Evolutionary conservation across 305 asterid genomes (phyloP).

Genomic region (Rubia peregrina): DNA sequence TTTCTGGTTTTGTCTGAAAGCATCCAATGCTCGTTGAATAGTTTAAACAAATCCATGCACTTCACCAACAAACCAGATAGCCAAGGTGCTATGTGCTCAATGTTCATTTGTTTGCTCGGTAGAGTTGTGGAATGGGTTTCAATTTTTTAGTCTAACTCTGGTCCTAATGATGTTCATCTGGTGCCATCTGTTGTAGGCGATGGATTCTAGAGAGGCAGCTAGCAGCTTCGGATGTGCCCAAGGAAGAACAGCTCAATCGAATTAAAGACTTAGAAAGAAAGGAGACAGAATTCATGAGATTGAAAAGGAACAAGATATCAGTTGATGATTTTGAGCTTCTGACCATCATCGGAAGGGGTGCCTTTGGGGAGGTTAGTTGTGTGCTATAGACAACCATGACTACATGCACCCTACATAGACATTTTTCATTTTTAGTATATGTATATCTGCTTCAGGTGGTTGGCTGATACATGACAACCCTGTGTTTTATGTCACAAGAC

Average conservation of each 20-base stretch:
- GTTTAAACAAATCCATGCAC: neutral
- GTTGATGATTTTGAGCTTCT: slow-evolving; percentile 96
- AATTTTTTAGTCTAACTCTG: no score
- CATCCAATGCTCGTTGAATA: neutral
- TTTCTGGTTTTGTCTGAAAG: neutral
- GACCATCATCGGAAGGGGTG: slow-evolving; percentile 95
- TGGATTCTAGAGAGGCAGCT: slow-evolving; percentile 86
- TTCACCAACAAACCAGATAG: neutral
- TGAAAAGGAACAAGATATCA: slow-evolving; percentile 85
- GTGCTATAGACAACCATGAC: slow-evolving; percentile 2
- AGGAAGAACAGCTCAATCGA: slow-evolving; percentile 78
- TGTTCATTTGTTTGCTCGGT: neutral
- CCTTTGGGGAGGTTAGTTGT: slow-evolving; percentile 90
- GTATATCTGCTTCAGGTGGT: neutral
- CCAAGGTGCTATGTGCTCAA: neutral
- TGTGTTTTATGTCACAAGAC: neutral
- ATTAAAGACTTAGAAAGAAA: slow-evolving; percentile 85
- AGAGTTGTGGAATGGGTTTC: neutral
- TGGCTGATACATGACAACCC: neutral
- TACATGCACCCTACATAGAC: neutral
- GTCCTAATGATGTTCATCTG: slow-evolving; percentile 2
- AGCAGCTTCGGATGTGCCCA: slow-evolving; percentile 96
- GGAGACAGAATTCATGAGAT: slow-evolving; percentile 92
- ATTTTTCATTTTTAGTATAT: neutral
- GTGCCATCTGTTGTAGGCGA: slow-evolving; percentile 46